These are phyloP conservation scores for Neospora caninum DNA, from an alignment of 169 alveolate species.

Conservation along the genomic window DNA sequence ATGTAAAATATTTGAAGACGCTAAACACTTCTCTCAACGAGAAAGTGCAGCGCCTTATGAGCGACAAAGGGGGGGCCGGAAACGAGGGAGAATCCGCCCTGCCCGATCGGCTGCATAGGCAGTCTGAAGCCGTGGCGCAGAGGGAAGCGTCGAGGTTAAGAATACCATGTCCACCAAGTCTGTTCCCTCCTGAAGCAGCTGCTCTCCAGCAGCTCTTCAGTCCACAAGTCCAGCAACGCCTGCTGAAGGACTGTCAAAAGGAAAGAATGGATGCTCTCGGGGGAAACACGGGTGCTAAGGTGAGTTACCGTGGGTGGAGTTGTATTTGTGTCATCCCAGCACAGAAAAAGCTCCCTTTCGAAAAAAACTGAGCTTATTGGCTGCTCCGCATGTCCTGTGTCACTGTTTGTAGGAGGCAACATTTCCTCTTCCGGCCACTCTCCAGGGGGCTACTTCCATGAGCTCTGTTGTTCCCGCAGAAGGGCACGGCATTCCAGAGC, in stretches of 20 bases:
- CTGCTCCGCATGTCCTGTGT: neutral
- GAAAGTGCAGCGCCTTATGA: constrained; percentile 21
- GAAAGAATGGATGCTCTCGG: neutral
- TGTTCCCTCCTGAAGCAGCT: neutral
- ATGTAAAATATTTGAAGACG: constrained; percentile 11
- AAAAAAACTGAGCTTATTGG: too few species aligned
- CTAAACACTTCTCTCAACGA: constrained; percentile 36
- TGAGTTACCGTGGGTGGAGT: too few species aligned
- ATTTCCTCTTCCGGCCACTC: neutral
- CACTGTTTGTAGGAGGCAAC: constrained; percentile 7
- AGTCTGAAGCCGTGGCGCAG: neutral
- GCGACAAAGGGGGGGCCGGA: neutral
- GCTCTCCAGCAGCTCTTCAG: constrained; percentile 15
- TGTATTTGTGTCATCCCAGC: too few species aligned
- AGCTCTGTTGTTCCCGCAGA: neutral
- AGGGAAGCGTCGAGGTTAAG: neutral
- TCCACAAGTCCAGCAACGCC: constrained; percentile 14
- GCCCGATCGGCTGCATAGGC: neutral
- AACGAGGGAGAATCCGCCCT: neutral
- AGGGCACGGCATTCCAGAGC: neutral
- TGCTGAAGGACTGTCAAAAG: constrained; percentile 15
- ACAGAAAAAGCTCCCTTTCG: too few species aligned
- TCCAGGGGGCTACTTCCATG: neutral
- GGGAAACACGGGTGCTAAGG: neutral
- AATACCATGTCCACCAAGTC: neutral